Base-by-base conservation (phyloP, 192 early-diverging fungal species). In the Dimargaris verticillata region DNA sequence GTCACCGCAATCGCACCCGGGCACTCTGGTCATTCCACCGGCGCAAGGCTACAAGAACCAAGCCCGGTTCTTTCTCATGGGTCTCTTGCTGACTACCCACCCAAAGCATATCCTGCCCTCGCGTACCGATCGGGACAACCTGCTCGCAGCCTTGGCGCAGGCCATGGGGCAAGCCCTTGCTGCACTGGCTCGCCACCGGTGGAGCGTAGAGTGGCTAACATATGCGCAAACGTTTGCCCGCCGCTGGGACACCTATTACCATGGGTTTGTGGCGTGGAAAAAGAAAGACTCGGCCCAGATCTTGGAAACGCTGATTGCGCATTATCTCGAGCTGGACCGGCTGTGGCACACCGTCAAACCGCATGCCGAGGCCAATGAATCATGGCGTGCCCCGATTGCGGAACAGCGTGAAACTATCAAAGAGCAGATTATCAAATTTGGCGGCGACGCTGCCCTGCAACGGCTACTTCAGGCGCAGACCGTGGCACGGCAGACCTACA, bases 201-300 rank as follows among this genome's bases (percentile, higher is more conserved):
- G 28, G 7, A 18, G 28, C 55, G 29, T 18, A 2, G 29, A 28
- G 18, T 15, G 15, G 25, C 18, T 18, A 13, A 9, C 15, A 1
- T 14, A 4, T 15, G 55, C 17, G 22, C 2, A 9, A 25, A 28
- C 26, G 55, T 83, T 90, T 63, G 69, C 79, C 45, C 57, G 70
- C 2, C 60, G 71, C 9, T 91, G 77, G 78, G 67, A 64, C 46
- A 68, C 65, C 14, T 91, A 78, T 66, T 83, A 78, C 66, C 62
- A 54, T 38, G 66, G 78, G 12, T 91, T 91, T 60, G 72, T 85
- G 48, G 74, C 72, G 3, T 91, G 87, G 87, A 88, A 88, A 62
- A 61, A 69, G 6, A 68, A 67, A 54, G 88, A 91, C 65, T 75
- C 78, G 6, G 61, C 73, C 13, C 72, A 80, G 18, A 68, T 88